phyloP scores from a whole-genome alignment of 768 basidiomycete genomes.

The Strobilomyces dryophilus region DNA sequence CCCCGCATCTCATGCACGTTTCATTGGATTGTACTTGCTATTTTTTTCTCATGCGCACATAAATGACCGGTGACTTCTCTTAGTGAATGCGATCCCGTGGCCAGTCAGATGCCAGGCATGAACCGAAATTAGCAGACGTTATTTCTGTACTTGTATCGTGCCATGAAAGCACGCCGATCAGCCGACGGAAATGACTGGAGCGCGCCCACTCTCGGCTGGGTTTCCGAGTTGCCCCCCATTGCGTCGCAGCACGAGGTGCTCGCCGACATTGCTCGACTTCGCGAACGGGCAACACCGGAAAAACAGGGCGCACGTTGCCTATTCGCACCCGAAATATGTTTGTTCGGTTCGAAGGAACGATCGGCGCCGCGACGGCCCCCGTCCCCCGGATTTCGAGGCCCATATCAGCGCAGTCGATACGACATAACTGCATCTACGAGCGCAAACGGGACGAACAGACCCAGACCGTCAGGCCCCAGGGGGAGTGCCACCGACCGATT shows the following conservation, averaged over 20 bases:
- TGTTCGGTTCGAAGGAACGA: background rate
- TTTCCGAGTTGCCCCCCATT: background rate
- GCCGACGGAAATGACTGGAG: slow-evolving; percentile 5
- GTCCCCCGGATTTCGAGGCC: background rate
- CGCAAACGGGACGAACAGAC: too few species aligned
- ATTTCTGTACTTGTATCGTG: background rate
- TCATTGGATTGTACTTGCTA: slow-evolving; percentile 6
- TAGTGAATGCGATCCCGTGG: background rate
- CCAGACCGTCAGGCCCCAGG: background rate
- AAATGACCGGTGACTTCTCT: background rate
- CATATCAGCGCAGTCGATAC: background rate
- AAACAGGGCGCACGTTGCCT: background rate
- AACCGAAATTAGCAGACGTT: background rate
- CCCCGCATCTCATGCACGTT: slow-evolving; percentile 3
- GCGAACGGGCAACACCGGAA: background rate
- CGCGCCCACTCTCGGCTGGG: background rate
- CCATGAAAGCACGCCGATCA: background rate
- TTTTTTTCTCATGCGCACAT: slow-evolving; percentile 9
- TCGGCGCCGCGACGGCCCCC: background rate
- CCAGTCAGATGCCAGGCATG: background rate
- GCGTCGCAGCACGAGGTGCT: background rate
- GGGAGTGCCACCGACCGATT: background rate
- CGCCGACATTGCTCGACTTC: background rate
- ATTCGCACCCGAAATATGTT: background rate
- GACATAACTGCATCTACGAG: too few species aligned